These are phyloP conservation scores for Begonia fuchsioides DNA, from an alignment of 306 rosid species.

Conservation along the genomic window DNA sequence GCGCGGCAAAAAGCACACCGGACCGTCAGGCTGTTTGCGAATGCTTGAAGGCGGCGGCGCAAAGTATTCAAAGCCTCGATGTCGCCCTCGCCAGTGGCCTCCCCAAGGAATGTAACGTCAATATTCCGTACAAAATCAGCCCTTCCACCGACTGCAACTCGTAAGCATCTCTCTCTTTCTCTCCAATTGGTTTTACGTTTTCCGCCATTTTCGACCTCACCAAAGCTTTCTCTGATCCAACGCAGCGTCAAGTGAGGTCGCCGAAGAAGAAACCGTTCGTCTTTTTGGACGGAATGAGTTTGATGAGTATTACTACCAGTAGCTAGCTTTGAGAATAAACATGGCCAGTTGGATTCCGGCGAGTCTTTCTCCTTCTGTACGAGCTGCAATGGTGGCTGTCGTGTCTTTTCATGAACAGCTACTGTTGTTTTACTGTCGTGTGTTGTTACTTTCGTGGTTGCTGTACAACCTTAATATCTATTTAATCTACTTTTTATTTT, in stretches of 20 bases:
- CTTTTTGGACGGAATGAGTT: neutral
- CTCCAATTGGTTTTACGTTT: no score
- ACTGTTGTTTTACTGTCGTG: no score
- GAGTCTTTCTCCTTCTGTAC: no score
- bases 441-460: no score
- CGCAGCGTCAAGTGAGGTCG: neutral
- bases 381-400: no score
- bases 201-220: no score
- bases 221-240: neutral
- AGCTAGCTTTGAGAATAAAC: no score
- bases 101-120: slow-evolving; percentile 20
- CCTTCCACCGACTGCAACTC: slow-evolving; percentile 17
- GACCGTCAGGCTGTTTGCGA: slow-evolving; percentile 41
- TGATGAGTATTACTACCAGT: no score
- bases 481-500: no score
- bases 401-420: no score
- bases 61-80: slow-evolving; percentile 5
- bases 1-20: slow-evolving; percentile 22
- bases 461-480: no score
- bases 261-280: neutral
- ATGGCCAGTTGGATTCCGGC: no score
- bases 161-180: slow-evolving; percentile 8
- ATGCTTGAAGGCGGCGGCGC: slow-evolving; percentile 33
- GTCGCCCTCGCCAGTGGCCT: slow-evolving; percentile 23
- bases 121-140: slow-evolving; percentile 22